A percentile compares a stretch with the other conserved stretches of the same genome.
Conservation (phyloP, 139 green algal genomes). For the Chlamydomonas urium region DNA sequence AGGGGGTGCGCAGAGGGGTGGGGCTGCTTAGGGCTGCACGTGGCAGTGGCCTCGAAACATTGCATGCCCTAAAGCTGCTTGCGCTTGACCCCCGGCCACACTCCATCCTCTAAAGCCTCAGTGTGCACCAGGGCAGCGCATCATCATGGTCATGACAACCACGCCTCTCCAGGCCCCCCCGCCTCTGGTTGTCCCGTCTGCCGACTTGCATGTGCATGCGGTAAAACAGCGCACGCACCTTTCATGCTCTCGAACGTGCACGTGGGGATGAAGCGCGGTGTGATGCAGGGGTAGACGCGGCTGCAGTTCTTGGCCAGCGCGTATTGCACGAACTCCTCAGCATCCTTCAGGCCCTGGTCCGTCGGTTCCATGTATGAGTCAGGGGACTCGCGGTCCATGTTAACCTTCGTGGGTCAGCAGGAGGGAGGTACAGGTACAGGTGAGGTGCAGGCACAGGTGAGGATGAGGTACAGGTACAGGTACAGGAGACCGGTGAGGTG, state of each 20-base stretch:
- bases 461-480: neutral
- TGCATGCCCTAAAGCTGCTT: too few species aligned
- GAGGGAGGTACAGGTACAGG: neutral
- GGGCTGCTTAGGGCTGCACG: too few species aligned
- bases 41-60: too few species aligned
- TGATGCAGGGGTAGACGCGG: constrained; percentile 56
- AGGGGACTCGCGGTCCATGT: constrained; percentile 54
- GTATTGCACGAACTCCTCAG: constrained; percentile 39
- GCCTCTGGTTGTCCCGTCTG: too few species aligned
- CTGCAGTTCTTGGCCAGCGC: constrained; percentile 32
- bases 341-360: constrained; percentile 37
- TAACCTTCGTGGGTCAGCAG: constrained; percentile 29
- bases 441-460: neutral
- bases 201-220: too few species aligned
- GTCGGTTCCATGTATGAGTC: constrained; percentile 49
- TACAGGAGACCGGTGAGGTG: neutral
- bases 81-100: too few species aligned
- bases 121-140: too few species aligned
- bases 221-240: too few species aligned
- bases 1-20: too few species aligned
- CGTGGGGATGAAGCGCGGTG: constrained; percentile 69
- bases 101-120: too few species aligned
- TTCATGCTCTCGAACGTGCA: constrained; percentile 58
- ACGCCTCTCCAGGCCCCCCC: too few species aligned
- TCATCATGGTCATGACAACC: too few species aligned